Base-by-base conservation (phyloP, 2,329 filamentous ascomycete species). In the Paraconiothyrium brasiliense region DNA sequence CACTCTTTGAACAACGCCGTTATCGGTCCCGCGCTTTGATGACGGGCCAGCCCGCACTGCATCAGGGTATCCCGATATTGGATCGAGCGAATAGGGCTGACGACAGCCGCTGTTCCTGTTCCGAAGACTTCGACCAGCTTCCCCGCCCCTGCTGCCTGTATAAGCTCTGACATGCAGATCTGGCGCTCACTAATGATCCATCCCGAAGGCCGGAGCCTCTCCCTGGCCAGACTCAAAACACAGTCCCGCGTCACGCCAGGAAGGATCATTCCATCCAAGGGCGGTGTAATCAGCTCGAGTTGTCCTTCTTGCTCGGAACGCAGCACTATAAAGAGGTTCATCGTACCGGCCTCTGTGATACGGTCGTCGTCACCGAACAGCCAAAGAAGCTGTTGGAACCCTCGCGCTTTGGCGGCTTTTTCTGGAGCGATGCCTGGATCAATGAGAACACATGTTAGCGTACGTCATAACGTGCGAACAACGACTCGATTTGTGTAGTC, bases 11-110 rank as follows among this genome's bases (percentile, higher is more conserved):
- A 30, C 4, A 43, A 37, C 22, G 22, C 22, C 37, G 51, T 34
- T 30, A 54, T 54, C 22, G 37, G 6, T 30, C 51, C 24, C 13
- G 37, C 51, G 22, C 39, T 32, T 20, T 54, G 37, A 44, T 54
- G 37, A 8, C 37, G 37, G 51, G 51, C 30, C 22, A 54, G 37
- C 7, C 51, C 51, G 37, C 51, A 54, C 6, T 54, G 37, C 22
- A 54, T 37, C n/a, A 54, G 51, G 6, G 22, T 24, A 3, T 44
- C 51, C 9, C 24, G 13, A 22, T 37, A 54, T 14, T 44, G 43
- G 51, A 54, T 54, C 37, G 22, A 4, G 22, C 51, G 51, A 22
- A 54, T 44, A 44, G 51, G 51, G 51, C 51, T 54, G 51, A 54
- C 51, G 24, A 54, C 16, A 14, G 51, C 51, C n/a, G 51, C 51